Percentiles rank a stretch among this genome's conserved stretches.
These are phyloP conservation scores for Penicillium sp. DNA, from an alignment of 2,329 filamentous ascomycete genomes.

Conservation along the genomic window DNA sequence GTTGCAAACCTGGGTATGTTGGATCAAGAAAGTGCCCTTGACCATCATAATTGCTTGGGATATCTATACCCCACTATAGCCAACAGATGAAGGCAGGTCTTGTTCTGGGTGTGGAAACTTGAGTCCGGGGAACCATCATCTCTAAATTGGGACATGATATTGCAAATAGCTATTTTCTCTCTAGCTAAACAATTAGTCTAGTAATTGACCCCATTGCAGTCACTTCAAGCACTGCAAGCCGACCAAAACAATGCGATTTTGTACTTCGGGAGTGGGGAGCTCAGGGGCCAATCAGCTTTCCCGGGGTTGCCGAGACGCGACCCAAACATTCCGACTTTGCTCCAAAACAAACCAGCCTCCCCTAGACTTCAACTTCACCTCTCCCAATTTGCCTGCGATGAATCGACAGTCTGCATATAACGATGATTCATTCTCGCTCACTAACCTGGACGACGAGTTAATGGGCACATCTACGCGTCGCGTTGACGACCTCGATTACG, in stretches of 20 bases:
- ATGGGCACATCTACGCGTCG: conserved; percentile 26
- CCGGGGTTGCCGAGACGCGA: conserved; percentile 16
- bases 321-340: conserved; percentile 14
- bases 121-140: no score
- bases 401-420: background rate
- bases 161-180: no score
- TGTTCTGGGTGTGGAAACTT: no score
- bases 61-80: no score
- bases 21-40: no score
- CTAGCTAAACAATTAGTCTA: no score
- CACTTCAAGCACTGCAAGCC: no score
- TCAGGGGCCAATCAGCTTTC: conserved; percentile 2
- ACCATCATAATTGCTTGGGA: no score
- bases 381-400: conserved; percentile 6
- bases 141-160: no score
- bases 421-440: conserved; percentile 14
- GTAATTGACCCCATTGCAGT: no score
- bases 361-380: conserved; percentile 1
- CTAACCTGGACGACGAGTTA: conserved; percentile 38
- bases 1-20: no score
- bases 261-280: background rate
- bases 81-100: no score
- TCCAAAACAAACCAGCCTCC: conserved; percentile 14
- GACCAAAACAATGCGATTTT: background rate
- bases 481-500: conserved; percentile 40